These are phyloP conservation scores for Vaccinium myrtillus DNA, from an alignment of 148 eudicot species.

Conservation along the genomic window DNA sequence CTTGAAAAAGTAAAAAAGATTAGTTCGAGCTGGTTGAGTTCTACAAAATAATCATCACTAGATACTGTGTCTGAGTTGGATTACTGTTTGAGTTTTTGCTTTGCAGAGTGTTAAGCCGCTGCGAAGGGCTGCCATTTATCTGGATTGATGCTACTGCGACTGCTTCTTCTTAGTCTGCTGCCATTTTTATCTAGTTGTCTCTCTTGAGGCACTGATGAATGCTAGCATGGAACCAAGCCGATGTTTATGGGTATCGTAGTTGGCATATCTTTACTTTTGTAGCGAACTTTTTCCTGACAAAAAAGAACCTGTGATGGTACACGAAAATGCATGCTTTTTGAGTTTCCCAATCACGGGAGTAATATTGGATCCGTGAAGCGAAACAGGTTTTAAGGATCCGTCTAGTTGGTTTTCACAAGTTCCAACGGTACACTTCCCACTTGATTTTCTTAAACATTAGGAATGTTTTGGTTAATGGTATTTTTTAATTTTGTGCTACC, in stretches of 20 bases:
- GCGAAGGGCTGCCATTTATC: too few relatives aligned
- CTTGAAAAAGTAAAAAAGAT: too few relatives aligned
- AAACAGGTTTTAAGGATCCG: background rate
- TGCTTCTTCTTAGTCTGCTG: background rate
- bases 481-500: background rate
- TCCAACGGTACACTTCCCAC: background rate
- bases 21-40: too few relatives aligned
- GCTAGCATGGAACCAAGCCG: background rate
- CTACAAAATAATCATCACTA: too few relatives aligned
- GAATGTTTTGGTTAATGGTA: background rate
- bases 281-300: background rate
- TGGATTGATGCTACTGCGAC: background rate
- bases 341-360: background rate
- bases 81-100: too few relatives aligned
- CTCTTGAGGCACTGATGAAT: background rate
- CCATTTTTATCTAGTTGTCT: background rate
- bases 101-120: too few relatives aligned
- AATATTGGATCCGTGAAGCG: background rate
- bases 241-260: background rate
- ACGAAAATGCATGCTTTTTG: background rate
- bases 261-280: background rate
- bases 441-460: background rate
- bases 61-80: too few relatives aligned
- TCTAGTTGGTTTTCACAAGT: conserved; percentile 6
- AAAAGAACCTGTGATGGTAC: background rate